Evolutionary conservation across 2,329 filamentous ascomycete genomes (phyloP), one percentile per base, ranked within the genome.

Genomic region (Endothia cerciana): DNA sequence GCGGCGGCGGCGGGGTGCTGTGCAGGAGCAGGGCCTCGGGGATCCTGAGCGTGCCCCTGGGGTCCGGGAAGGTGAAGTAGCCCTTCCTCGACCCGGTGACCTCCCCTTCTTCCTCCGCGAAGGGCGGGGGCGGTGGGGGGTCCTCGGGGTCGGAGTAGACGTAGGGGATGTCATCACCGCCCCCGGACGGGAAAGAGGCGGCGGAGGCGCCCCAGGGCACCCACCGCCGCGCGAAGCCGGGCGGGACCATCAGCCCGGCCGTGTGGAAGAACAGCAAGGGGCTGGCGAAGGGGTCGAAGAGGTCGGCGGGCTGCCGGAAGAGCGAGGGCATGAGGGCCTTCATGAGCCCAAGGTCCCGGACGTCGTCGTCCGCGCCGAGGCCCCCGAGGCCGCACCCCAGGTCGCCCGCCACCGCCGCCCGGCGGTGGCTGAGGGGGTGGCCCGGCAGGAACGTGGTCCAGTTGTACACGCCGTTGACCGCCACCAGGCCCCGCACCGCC

Each of bases 401-500:
- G 25, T 30, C 66, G 11, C 71, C 69, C 8, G 74, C 69, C 2
- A 70, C 45, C 7, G 71, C 41, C 47, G 71, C 64, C 62, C 62
- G 67, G 40, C 19, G 28, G 19, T 65, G 69, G 70, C 85, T 81
- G 67, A 81, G 74, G 7, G 77, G 79, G 65, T 87, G 83, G 68
- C 83, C 80, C 0, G 83, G 83, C 13, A 87, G 78, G 66, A 88
- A 85, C 73, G 80, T 84, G 65, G 85, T 87, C 87, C 87, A 89
- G 76, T 89, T 84, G 76, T 87, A 89, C 65, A 89, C 80, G 51
- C 86, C 87, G 69, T 89, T 87, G 74, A 83, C 83, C 8, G 82
- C 81, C 19, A 86, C 76, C 40, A 88, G 74, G 8, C 86, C 86
- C 11, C 83, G 80, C 53, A 89, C 77, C 47, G 77, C 79, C 71